phyloP scores from a whole-genome alignment of 2,329 filamentous ascomycete species.

The Diaporthe sp. region DNA sequence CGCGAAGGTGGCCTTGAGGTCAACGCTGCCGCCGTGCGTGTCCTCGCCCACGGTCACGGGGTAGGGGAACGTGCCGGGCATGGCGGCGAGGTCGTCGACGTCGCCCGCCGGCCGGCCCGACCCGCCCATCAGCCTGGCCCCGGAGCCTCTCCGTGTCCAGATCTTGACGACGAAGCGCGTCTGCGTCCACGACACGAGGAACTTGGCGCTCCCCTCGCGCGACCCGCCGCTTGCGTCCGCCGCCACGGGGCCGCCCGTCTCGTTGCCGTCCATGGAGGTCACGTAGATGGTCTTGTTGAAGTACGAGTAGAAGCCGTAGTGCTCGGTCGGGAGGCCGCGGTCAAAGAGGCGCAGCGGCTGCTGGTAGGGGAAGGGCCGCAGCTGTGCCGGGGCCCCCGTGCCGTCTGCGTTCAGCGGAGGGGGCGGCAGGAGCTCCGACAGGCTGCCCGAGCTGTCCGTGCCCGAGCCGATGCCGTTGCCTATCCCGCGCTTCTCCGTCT shows the following conservation, averaged over 20 bases:
- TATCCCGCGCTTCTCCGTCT: slow-evolving; percentile 49
- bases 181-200: slow-evolving; percentile 71
- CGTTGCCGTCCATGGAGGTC: slow-evolving; percentile 63
- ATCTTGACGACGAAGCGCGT: slow-evolving; percentile 76
- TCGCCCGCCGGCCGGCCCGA: slow-evolving; percentile 47
- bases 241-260: slow-evolving; percentile 54
- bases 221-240: slow-evolving; percentile 70
- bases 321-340: slow-evolving; percentile 82
- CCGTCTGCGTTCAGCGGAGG: slow-evolving; percentile 77
- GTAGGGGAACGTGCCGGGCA: slow-evolving; percentile 74
- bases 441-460: slow-evolving; percentile 53
- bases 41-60: slow-evolving; percentile 73
- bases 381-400: slow-evolving; percentile 77
- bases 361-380: slow-evolving; percentile 78
- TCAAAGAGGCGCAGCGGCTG: slow-evolving; percentile 91
- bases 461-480: slow-evolving; percentile 44
- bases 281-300: slow-evolving; percentile 91
- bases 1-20: slow-evolving; percentile 67
- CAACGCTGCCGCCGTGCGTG: slow-evolving; percentile 71
- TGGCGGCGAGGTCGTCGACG: slow-evolving; percentile 50
- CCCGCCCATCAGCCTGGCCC: slow-evolving; percentile 55
- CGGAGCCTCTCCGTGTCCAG: slow-evolving; percentile 67
- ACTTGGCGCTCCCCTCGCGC: slow-evolving; percentile 65
- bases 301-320: slow-evolving; percentile 95
- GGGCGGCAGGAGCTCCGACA: slow-evolving; percentile 71